phyloP scores from a whole-genome alignment of 2,329 filamentous ascomycete species.

The Aspergillus pseudonomiae region DNA sequence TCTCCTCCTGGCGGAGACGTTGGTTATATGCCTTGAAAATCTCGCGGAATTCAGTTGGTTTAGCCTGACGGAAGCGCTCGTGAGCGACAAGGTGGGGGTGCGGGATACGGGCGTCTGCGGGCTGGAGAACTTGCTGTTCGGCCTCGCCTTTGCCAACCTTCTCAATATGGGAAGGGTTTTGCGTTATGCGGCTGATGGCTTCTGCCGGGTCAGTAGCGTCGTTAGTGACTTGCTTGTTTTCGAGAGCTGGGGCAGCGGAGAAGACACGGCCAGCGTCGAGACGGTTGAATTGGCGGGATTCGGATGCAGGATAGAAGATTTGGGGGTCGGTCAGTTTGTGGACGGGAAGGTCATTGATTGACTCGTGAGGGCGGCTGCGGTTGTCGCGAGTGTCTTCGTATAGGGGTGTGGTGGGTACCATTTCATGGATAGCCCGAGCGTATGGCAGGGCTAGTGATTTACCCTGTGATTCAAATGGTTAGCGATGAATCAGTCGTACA shows the following conservation, averaged over 20 bases:
- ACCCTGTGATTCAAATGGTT: conserved; percentile 50
- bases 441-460: conserved; percentile 79
- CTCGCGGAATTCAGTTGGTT: conserved; percentile 37
- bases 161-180: conserved; percentile 41
- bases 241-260: conserved; percentile 46
- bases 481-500: conserved; percentile 19
- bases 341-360: conserved; percentile 66
- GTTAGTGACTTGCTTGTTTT: conserved; percentile 24
- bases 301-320: conserved; percentile 66
- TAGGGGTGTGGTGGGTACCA: conserved; percentile 73
- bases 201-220: conserved; percentile 37
- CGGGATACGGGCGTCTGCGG: conserved; percentile 65
- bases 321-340: conserved; percentile 58
- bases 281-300: conserved; percentile 67
- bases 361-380: conserved; percentile 55
- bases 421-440: conserved; percentile 71
- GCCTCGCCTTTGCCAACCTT: conserved; percentile 46
- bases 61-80: conserved; percentile 48
- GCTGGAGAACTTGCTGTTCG: conserved; percentile 57
- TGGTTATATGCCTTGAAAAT: conserved; percentile 46
- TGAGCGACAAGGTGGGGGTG: conserved; percentile 61
- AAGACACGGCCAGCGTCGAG: conserved; percentile 67
- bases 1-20: conserved; percentile 45
- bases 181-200: conserved; percentile 31
- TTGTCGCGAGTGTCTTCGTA: conserved; percentile 33